Evolutionary conservation across 1,284 basidiomycete genomes (phyloP), one percentile per base, ranked within the genome.

Genomic region (Heterobasidion parviporum): DNA sequence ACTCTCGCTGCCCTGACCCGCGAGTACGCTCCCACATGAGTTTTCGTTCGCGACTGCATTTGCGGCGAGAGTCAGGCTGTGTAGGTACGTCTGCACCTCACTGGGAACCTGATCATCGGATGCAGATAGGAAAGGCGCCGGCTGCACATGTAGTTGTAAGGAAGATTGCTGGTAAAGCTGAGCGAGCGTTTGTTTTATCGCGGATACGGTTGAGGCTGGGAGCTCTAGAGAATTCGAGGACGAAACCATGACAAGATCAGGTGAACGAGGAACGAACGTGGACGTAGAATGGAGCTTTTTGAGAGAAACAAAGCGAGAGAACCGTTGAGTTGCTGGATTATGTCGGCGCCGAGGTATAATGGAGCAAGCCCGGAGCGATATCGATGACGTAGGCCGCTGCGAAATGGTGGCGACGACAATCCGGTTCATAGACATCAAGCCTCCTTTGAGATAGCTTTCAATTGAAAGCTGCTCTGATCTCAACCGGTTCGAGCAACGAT

Each of bases 1-100:
- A 57, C 73, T 74, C 59, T 85, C 82, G 61, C 74, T 81, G 12
- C 71, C 67, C 48, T 71, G 71, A 1, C 81, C 81, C 0, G 75
- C 76, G 15, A 83, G 72, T 49, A 83, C 67, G 62, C 79, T 82
- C 12, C 77, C 75, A 62, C 73, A 78, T 9, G 69, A 64, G 16
- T 70, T 64, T 15, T 71, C 68, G 41, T 64, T 66, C 0, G 80
- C 76, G 5, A 71, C 67, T 1, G 60, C 61, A 48, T 74, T 71
- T 7, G 79, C 77, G 34, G 64, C 62, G 8, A 61, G 59, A 9
- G 70, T 73, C 52, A 82, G 72, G 16, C 62, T 58, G 12, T 52
- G 53, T 33, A 71, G 59, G 32, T 60, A 67, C 1, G 52, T 56
- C 12, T 56, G 61, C 9, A 59, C 53, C 26, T 54, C 50, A 8